Evolutionary conservation across 345 rosid species (phyloP).

Genomic region (Fremontodendron californicum): DNA sequence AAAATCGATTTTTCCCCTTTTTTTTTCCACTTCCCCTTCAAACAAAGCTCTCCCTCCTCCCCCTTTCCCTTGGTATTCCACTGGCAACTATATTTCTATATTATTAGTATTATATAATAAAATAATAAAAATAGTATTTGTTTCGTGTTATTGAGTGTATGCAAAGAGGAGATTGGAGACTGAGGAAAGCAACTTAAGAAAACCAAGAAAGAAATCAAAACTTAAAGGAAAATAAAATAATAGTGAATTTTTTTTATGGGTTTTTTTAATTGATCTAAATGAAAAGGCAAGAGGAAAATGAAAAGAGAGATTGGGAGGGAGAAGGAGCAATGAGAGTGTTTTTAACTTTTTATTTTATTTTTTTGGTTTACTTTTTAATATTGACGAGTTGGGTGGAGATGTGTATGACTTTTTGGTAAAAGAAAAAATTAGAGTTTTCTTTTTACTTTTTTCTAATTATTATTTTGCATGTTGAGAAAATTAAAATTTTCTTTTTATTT

Average conservation of each 20-base stretch:
- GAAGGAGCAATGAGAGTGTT: no score
- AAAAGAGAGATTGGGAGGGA: constrained; percentile 3
- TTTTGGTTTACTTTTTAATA: no score
- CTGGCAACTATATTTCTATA: not conserved
- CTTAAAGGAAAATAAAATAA: not conserved
- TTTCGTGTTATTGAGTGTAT: not conserved
- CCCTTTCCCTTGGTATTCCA: constrained; percentile 12
- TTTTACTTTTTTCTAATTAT: no score
- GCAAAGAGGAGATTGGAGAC: not conserved
- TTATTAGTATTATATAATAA: not conserved
- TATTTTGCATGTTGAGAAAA: no score
- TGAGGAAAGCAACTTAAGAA: not conserved
- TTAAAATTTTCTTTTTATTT: no score
- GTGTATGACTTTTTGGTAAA: no score
- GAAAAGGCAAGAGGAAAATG: not conserved
- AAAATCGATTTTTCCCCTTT: not conserved
- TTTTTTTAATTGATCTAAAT: not conserved
- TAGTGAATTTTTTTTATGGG: not conserved
- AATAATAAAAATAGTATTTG: not conserved
- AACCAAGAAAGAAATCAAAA: not conserved
- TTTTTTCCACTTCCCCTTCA: constrained; percentile 11
- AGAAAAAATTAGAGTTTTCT: no score
- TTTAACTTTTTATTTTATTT: no score
- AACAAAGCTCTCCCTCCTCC: constrained; percentile 17
- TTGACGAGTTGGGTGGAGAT: no score